Conservation (phyloP, 2,329 filamentous ascomycete genomes). For the Fusarium armeniacum region DNA sequence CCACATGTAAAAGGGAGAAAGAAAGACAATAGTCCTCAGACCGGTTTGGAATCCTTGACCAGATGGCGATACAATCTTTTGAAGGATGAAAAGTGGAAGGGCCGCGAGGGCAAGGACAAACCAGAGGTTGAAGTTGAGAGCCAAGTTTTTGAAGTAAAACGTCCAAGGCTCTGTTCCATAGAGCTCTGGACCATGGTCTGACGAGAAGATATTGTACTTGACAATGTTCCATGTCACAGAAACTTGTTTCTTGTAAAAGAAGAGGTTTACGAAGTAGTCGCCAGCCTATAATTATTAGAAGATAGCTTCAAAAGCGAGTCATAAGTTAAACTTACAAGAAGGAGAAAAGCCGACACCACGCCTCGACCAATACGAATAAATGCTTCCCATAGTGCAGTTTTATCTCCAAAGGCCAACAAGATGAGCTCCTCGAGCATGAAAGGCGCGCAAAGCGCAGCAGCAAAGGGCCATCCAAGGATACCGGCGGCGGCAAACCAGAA, state of each 20-base stretch:
- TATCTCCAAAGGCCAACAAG: conserved; percentile 66
- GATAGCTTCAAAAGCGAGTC: accelerated
- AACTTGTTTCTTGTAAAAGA: conserved; percentile 85
- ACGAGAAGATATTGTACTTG: conserved; percentile 93
- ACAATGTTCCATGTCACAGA: conserved; percentile 93
- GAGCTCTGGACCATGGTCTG: conserved; percentile 85
- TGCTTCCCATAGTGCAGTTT: conserved; percentile 71
- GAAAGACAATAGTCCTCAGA: conserved; percentile 81
- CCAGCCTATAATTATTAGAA: conserved; percentile 63
- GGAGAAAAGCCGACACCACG: conserved; percentile 71
- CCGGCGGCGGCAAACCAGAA: conserved; percentile 91
- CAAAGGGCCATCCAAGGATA: conserved; percentile 94
- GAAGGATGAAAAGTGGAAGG: conserved; percentile 80
- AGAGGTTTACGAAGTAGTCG: conserved; percentile 80
- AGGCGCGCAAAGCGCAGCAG: conserved; percentile 83
- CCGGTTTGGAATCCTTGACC: conserved; percentile 76
- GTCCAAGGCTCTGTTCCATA: conserved; percentile 98
- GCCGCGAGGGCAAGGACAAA: conserved; percentile 83
- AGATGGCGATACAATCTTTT: conserved; percentile 75
- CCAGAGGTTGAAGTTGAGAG: conserved; percentile 97
- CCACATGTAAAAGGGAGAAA: conserved; percentile 94
- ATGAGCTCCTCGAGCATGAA: conserved; percentile 84
- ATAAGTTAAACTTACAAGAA: conserved; percentile 71
- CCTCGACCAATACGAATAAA: conserved; percentile 76
- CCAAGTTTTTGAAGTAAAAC: conserved; percentile 92